Percentiles rank a stretch among this genome's conserved stretches.
Evolutionary conservation across 1,284 basidiomycete genomes (phyloP).

Genomic region (Ceratorhiza oryzae-sativae): DNA sequence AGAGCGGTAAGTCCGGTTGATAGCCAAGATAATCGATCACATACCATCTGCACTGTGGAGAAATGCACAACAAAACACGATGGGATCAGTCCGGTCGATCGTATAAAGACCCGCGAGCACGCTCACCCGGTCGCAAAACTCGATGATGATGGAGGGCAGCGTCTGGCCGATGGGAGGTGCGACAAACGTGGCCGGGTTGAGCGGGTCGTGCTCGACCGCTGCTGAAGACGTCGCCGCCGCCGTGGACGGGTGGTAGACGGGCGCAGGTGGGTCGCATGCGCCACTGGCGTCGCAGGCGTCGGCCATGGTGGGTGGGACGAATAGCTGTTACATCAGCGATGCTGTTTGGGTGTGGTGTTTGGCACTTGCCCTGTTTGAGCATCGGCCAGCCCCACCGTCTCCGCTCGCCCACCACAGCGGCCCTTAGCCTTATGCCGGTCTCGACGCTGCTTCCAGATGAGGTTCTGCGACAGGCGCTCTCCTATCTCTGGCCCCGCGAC

Average conservation of each 20-base stretch:
- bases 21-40: slow-evolving; percentile 42
- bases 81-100: slow-evolving; percentile 27
- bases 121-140: slow-evolving; percentile 86
- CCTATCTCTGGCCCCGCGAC: slow-evolving; percentile 25
- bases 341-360: background rate
- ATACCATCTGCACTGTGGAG: slow-evolving; percentile 72
- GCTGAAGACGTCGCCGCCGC: background rate
- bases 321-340: slow-evolving; percentile 16
- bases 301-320: slow-evolving; percentile 17
- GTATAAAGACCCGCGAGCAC: background rate
- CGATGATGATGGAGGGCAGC: slow-evolving; percentile 62
- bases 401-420: background rate
- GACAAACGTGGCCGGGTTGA: slow-evolving; percentile 66
- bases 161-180: slow-evolving; percentile 62
- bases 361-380: slow-evolving; percentile 2
- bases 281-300: slow-evolving; percentile 30
- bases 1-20: background rate
- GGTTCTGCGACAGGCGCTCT: slow-evolving; percentile 8
- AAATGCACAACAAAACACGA: slow-evolving; percentile 14
- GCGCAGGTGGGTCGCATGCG: slow-evolving; percentile 5
- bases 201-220: slow-evolving; percentile 40
- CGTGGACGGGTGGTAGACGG: slow-evolving; percentile 19
- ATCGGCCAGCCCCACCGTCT: slow-evolving; percentile 1
- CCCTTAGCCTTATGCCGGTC: background rate
- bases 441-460: slow-evolving; percentile 15